Evolutionary conservation across 352 stramenopile species (phyloP), one percentile per base, ranked within the genome.

Genomic region (Aphanomyces invadans): DNA sequence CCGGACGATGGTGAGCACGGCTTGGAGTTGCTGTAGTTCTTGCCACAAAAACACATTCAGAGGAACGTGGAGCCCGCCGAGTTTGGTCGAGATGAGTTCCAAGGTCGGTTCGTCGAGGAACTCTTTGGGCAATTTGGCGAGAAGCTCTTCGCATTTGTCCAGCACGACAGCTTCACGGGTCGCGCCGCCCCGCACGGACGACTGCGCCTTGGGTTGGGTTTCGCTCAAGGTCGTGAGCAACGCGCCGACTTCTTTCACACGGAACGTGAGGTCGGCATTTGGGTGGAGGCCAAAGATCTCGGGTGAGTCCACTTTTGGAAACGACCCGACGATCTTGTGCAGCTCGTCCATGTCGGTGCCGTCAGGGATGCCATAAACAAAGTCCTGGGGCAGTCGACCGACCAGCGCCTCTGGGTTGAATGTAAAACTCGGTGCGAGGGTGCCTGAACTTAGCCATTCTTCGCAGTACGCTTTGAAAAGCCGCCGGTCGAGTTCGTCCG

Each of bases 241-340:
- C 1, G 73, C 75, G 12, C 73, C 77, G 0, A 88, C 80, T 73
- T 92, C 80, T 57, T 91, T 89, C n/a, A 90, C 80, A 0, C 80
- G 78, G 54, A 86, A 91, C 17, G 84, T 88, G 10, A 92, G 68
- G 46, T 92, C 80, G 17, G 84, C 84, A 53, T 92, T 92, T 39
- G 79, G 80, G 36, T 92, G 84, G 33, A 92, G 62, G 0, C 84
- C 84, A 69, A 92, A 92, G 12, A 92, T 82, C 52, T 92, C 84
- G 0, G 84, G 82, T n/a, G 80, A 89, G 54, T 92, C 83, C 0
- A 87, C 76, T 15, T 75, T 88, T 3, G 83, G 83, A 51, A 90
- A 89, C 3, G 69, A 60, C 15, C 73, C 61, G 39, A 90, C 79
- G 23, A 86, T 76, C 9, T 79, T 79, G 19, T 89, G 81, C 45